Percentiles rank a stretch among this genome's conserved stretches.
Evolutionary conservation across 257 asterid species (phyloP).

Genomic region (Solanum habrochaites): DNA sequence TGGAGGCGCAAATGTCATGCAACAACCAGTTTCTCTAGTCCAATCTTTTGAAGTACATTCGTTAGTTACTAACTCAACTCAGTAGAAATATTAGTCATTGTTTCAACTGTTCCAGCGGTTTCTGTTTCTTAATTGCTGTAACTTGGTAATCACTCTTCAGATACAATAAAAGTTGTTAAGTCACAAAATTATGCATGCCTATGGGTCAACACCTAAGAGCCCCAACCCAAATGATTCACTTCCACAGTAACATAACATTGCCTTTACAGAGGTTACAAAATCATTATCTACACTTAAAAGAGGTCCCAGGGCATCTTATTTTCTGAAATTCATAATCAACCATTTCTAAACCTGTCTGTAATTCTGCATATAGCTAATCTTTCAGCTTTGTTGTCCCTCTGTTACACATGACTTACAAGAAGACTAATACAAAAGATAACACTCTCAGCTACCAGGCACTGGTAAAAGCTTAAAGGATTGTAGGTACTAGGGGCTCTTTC

Average conservation of each 20-base stretch:
- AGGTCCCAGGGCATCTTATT: neutral
- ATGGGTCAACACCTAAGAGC: neutral
- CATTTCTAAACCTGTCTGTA: neutral
- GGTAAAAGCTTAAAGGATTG: neutral
- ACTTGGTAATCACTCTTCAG: neutral
- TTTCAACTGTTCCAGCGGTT: neutral
- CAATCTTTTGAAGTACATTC: neutral
- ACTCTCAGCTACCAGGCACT: neutral
- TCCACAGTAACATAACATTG: neutral
- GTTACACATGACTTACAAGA: neutral
- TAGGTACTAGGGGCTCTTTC: neutral
- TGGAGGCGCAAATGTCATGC: neutral
- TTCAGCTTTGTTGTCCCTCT: neutral
- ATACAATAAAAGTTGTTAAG: neutral
- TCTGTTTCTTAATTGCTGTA: neutral
- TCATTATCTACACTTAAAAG: neutral
- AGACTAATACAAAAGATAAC: neutral
- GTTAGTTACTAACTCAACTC: neutral
- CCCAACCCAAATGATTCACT: neutral
- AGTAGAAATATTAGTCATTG: neutral
- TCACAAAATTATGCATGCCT: neutral
- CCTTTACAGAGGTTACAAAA: neutral
- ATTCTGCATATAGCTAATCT: neutral
- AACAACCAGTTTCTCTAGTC: neutral
- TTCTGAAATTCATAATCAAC: neutral